phyloP scores from a whole-genome alignment of 371 early-diverging fungal species.

The Mucor irregularis region DNA sequence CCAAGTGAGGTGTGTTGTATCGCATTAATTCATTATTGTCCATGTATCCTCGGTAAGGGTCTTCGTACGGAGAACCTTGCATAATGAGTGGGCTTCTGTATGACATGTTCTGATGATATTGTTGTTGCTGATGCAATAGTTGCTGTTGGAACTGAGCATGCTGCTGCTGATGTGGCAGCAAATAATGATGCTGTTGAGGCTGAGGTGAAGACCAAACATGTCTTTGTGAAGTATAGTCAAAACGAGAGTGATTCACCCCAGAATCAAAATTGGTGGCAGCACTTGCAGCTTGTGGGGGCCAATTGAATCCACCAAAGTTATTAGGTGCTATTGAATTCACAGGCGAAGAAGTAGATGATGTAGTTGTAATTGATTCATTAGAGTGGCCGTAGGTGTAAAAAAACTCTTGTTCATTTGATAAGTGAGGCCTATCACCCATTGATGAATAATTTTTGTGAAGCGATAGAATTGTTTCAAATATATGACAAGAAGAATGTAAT shows the following conservation, averaged over 20 bases:
- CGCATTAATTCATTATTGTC: no score
- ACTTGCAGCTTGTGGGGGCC: not conserved
- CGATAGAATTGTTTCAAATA: not conserved
- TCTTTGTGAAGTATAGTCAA: not conserved
- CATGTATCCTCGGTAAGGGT: not conserved
- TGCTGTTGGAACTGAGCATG: not conserved
- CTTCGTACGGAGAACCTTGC: not conserved
- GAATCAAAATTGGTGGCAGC: no score
- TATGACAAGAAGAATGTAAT: not conserved
- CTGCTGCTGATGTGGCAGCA: not conserved
- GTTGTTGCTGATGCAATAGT: not conserved
- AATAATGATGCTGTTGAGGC: constrained; percentile 1
- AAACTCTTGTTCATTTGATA: not conserved
- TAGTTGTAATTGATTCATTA: not conserved
- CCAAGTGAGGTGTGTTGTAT: no score
- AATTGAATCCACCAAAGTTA: not conserved
- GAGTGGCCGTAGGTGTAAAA: not conserved
- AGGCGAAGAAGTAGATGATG: not conserved
- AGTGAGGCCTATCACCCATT: constrained; percentile 12
- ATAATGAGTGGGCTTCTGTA: not conserved
- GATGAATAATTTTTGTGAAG: not conserved
- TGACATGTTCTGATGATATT: not conserved
- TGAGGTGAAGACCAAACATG: not conserved
- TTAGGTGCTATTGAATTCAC: not conserved
- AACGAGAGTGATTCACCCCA: not conserved